Conservation (phyloP, 371 early-diverging fungal genomes). For the Mortierella sp. region DNA sequence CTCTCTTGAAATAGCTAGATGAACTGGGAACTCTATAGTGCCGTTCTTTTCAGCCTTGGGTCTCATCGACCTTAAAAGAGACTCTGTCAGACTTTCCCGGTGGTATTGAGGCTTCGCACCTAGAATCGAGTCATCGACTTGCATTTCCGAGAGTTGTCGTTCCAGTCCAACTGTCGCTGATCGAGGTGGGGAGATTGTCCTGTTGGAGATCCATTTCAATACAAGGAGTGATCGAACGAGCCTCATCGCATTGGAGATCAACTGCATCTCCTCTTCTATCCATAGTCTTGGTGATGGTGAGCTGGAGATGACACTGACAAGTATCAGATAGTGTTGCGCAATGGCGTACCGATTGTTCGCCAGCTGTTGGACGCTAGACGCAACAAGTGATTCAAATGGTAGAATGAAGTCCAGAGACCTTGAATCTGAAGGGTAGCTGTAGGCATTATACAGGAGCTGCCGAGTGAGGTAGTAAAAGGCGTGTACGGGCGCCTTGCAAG, state of each 20-base stretch:
- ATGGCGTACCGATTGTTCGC: conserved; percentile 31
- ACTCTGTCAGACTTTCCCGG: conserved; percentile 33
- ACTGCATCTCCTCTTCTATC: conserved; percentile 33
- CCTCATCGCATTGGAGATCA: conserved; percentile 33
- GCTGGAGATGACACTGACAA: conserved; percentile 22
- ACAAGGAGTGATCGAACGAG: conserved; percentile 27
- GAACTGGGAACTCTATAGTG: conserved; percentile 34
- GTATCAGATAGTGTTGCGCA: conserved; percentile 34
- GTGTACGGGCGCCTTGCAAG: conserved; percentile 25
- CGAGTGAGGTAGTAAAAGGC: conserved; percentile 22
- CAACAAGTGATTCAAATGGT: conserved; percentile 42
- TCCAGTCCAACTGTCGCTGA: conserved; percentile 17
- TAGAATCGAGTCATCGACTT: conserved; percentile 2
- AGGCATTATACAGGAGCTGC: conserved; percentile 30
- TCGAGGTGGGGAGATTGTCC: conserved; percentile 9
- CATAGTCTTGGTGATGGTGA: conserved; percentile 23
- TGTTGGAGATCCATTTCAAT: conserved; percentile 43
- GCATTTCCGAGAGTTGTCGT: conserved; percentile 28
- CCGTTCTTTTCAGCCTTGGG: conserved; percentile 19
- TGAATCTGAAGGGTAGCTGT: conserved; percentile 20
- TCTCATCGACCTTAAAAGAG: conserved; percentile 21
- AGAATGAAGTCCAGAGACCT: conserved; percentile 28
- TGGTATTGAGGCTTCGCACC: not conserved
- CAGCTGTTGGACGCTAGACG: conserved; percentile 43
- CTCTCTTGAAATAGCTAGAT: conserved; percentile 40